Evolutionary conservation across 441 rosid species (phyloP), one percentile per base, ranked within the genome.

Genomic region (Theobroma grandiflorum): DNA sequence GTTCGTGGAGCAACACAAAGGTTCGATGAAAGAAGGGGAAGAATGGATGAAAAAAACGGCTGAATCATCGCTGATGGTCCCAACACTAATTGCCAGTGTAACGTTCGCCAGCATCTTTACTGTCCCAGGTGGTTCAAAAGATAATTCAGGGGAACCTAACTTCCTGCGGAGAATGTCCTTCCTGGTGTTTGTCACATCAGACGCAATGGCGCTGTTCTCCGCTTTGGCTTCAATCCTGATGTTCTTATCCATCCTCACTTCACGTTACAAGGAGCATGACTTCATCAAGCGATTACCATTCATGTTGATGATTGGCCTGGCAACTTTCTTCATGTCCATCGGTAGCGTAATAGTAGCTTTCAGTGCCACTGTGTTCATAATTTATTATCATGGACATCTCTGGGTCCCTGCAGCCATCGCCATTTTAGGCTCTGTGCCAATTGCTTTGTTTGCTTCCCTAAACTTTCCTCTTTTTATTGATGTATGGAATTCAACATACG

Each of bases 291-390:
- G 86, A 0, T 55, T 88, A 61, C 89, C 91, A 0, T 81, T 78
- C 63, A 83, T 78, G 58, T 76, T 88, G 62, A 81, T 85, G 26
- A 74, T 80, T 47, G 91, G 91, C 45, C 85, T 85, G 9, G 78
- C 83, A 9, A 77, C 88, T 45, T 86, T 88, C 12, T 90, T 90
- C 80, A 59, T 83, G 9, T 85, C 91, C 1, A 85, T 88, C 42
- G 85, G 78, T 40, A 47, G 81, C 52, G 88, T 90, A 90, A 79
- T 90, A 80, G 80, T 83, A 8, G 86, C 91, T 63, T 90, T 88
- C 68, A 53, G 79, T 22, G 82, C 89, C 2, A 79, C 90, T 8
- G 81, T 85, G 16, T 83, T 84, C 80, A 66, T 88, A 12, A 68
- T 81, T 50, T 78, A 86, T 37, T 79, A 73, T 6, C 70, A 84